These are phyloP conservation scores for Calonectria pseudoturangicola DNA, from an alignment of 2,329 filamentous ascomycete genomes.

Conservation along the genomic window DNA sequence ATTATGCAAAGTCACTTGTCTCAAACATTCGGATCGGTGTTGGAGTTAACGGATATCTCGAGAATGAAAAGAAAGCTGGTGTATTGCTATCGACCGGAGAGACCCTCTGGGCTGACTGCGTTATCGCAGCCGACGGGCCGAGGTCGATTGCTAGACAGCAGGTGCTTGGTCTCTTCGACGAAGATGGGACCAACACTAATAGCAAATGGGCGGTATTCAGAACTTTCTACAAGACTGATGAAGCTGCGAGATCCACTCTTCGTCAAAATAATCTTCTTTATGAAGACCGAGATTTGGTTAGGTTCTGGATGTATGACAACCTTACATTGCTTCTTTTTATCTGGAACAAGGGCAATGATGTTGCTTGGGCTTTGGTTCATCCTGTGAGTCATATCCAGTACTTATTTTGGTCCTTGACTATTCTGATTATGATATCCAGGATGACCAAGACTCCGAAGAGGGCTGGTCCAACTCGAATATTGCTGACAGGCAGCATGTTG, in stretches of 20 bases:
- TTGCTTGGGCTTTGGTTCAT: slow-evolving; percentile 37
- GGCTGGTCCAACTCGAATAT: slow-evolving; percentile 34
- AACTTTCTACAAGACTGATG: slow-evolving; percentile 33
- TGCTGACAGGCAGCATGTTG: slow-evolving; percentile 31
- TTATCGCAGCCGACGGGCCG: slow-evolving; percentile 34
- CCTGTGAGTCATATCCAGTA: slow-evolving; percentile 23
- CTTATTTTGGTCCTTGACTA: not conserved
- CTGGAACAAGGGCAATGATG: slow-evolving; percentile 36
- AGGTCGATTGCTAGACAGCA: slow-evolving; percentile 33
- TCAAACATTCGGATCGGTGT: slow-evolving; percentile 31
- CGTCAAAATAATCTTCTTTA: slow-evolving; percentile 11
- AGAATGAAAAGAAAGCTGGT: slow-evolving; percentile 17
- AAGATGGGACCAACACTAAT: slow-evolving; percentile 3
- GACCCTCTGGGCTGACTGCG: slow-evolving; percentile 37
- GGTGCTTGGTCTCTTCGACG: slow-evolving; percentile 22
- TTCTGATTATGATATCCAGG: not conserved
- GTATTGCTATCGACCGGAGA: slow-evolving; percentile 33
- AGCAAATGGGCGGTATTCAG: slow-evolving; percentile 36
- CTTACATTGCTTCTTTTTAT: slow-evolving; percentile 34
- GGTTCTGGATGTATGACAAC: slow-evolving; percentile 40
- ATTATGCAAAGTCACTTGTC: slow-evolving; percentile 32
- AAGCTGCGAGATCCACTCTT: slow-evolving; percentile 1
- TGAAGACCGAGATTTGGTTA: slow-evolving; percentile 29
- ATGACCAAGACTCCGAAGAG: slow-evolving; percentile 37
- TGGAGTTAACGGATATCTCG: slow-evolving; percentile 24